These are phyloP conservation scores for Cystobasidium tubakii DNA, from an alignment of 768 basidiomycete species.

Conservation along the genomic window DNA sequence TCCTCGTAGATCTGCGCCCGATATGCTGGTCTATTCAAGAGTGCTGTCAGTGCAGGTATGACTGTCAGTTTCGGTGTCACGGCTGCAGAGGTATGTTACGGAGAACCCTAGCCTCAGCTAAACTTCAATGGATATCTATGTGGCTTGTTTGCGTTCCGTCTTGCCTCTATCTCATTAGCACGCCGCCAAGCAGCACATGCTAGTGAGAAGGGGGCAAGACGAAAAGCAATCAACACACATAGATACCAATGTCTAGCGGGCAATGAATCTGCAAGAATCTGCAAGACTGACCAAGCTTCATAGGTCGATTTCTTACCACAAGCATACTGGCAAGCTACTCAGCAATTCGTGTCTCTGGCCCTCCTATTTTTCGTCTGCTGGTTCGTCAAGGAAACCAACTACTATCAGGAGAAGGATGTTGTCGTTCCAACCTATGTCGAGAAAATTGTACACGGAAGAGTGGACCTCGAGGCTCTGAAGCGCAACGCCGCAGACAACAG, in stretches of 20 bases:
- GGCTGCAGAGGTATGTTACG: not conserved
- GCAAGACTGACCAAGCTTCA: not conserved
- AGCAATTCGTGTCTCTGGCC: conserved; percentile 15
- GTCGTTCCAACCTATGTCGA: conserved; percentile 27
- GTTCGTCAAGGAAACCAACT: conserved; percentile 32
- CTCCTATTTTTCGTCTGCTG: conserved; percentile 30
- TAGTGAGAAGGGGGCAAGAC: too few relatives aligned
- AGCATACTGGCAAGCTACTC: conserved; percentile 6
- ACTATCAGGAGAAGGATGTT: conserved; percentile 31
- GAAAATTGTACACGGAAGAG: conserved; percentile 20
- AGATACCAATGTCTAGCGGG: too few relatives aligned
- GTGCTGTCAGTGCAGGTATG: conserved; percentile 21
- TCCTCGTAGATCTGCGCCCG: conserved; percentile 4
- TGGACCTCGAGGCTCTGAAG: conserved; percentile 20
- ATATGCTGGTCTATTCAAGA: conserved; percentile 29
- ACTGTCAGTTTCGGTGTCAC: conserved; percentile 20
- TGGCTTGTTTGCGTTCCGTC: not conserved
- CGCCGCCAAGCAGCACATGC: too few relatives aligned
- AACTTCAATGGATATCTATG: too few relatives aligned
- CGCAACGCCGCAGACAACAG: conserved; percentile 3
- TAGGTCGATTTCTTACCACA: conserved; percentile 18
- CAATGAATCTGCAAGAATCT: too few relatives aligned
- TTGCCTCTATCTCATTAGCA: too few relatives aligned
- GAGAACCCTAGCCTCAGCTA: too few relatives aligned
- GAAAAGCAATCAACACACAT: too few relatives aligned